Base-by-base conservation (phyloP, 208 protist genomes). In the Acanthamoeba castellanii region DNA sequence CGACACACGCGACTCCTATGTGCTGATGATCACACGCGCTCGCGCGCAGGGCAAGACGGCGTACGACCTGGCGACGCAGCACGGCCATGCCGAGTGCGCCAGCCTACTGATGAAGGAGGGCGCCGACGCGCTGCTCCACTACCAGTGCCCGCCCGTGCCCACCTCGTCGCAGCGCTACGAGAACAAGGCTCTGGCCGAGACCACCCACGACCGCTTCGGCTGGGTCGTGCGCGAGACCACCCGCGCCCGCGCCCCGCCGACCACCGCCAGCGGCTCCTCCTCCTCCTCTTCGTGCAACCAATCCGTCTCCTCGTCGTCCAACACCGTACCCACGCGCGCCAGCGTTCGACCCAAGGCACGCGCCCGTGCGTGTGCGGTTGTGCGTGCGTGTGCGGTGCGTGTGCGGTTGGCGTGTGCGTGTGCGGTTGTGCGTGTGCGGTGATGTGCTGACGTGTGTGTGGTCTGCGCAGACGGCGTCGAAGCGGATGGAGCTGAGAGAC, bases 91-190 rank as follows among this genome's bases (percentile, higher is more conserved):
- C 6, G 64, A 34, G 25, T 92, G 87, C 47, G 55, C 55, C 2
- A 1, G 1, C 16, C 32, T 30, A 14, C 81, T 89, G 27, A 89
- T 47, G 50, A 89, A 89, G 81, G 81, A 89, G 55, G 81, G 81
- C 25, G 81, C 81, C 55, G 55, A 64, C 34, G 81, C 81, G 27
- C 81, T 89, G 25, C 55, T 89, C 37, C 25, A 89, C 81, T 89
- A 89, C 55, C 81, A 89, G 81, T 18, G 22, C 70, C 70, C 70
- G n/a, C 16, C n/a, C 70, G n/a, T 78, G 70, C 30, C 70, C 22
- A n/a, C 59, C 11, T 66, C 59, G 20, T n/a, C 25, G 22, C 59
- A 66, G 59, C 16, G 59, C 59, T 22, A n/a, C 59, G 25, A 66
- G 14, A 66, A 66, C 59, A 66, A 66, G 22, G 59, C 8, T 14